phyloP scores from a whole-genome alignment of 257 asterid genomes.

The Fraxinus excelsior region DNA sequence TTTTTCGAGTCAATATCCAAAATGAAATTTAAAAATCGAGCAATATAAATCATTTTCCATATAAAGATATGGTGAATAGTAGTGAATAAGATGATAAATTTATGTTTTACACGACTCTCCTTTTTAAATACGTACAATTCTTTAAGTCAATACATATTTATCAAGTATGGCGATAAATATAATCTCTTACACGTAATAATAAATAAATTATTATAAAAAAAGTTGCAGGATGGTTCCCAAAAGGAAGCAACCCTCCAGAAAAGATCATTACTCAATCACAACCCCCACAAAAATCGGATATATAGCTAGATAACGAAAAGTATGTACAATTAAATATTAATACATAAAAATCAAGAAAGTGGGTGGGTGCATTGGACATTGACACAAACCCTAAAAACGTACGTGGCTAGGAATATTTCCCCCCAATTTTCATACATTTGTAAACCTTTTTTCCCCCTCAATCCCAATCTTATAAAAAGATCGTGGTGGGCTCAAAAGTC shows the following conservation, averaged over 20 bases:
- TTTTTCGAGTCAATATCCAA: too few relatives aligned
- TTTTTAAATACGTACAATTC: too few relatives aligned
- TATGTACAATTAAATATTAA: neutral
- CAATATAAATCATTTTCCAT: too few relatives aligned
- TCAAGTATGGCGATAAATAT: neutral
- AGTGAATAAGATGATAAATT: too few relatives aligned
- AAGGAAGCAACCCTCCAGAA: constrained; percentile 46
- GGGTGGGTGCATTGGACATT: constrained; percentile 14
- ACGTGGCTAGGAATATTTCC: constrained; percentile 30
- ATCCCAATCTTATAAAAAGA: constrained; percentile 33
- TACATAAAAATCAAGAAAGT: constrained; percentile 22
- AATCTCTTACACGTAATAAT: neutral
- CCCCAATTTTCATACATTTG: neutral
- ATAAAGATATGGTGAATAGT: too few relatives aligned
- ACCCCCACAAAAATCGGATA: too few relatives aligned
- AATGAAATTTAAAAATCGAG: too few relatives aligned
- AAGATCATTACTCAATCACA: constrained; percentile 24
- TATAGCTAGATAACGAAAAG: neutral
- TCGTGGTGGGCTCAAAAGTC: constrained; percentile 39
- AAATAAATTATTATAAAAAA: neutral
- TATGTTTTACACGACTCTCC: too few relatives aligned
- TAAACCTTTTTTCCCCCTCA: constrained; percentile 23
- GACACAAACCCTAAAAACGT: constrained; percentile 9
- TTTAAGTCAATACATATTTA: neutral
- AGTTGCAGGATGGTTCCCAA: constrained; percentile 30